Base-by-base conservation (phyloP, 163 green algal genomes). In the Prototheca wickerhamii region DNA sequence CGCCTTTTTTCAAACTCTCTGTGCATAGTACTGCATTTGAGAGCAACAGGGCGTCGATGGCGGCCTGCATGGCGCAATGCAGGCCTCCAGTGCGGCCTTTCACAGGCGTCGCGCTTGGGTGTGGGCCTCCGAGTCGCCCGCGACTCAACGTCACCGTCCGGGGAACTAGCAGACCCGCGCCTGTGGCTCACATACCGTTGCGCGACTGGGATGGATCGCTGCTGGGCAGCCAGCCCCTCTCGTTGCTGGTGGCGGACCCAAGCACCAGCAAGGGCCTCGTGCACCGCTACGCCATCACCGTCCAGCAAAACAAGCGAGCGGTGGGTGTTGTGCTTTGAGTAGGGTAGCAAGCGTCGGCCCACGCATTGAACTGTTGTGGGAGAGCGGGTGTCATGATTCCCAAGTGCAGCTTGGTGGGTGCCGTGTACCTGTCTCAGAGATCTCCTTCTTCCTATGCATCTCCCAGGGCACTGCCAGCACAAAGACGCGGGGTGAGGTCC, bases 401-500 rank as follows among this genome's bases (percentile, higher is more conserved):
- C n/a, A n/a, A n/a, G n/a, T n/a, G n/a, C n/a, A n/a, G n/a, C n/a
- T n/a, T n/a, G n/a, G n/a, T n/a, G n/a, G n/a, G n/a, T n/a, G n/a
- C n/a, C n/a, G n/a, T n/a, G n/a, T n/a, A n/a, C n/a, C n/a, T n/a
- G n/a, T n/a, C n/a, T n/a, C n/a, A n/a, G n/a, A n/a, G n/a, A 18
- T 40, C 52, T 23, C 18, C 53, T 40, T 4, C 37, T 37, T 35
- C 21, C 55, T 15, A 42, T 6, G 17, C 17, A 23, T 54, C 20
- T 25, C 66, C 59, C 80, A 96, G 86, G 93, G 93, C n/a, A 97
- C 79, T 40, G 89, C 93, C 25, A 93, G 76, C 80, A 98, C 93
- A 2, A 72, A 89, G 61, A 99, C 93, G 4, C 77, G 91, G n/a
- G 70, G 68, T 15, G 93, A 99, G 77, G 93, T 99, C 17, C 76